These are phyloP conservation scores for Phyllosticta paracitricarpa DNA, from an alignment of 2,329 filamentous ascomycete species.

Conservation along the genomic window DNA sequence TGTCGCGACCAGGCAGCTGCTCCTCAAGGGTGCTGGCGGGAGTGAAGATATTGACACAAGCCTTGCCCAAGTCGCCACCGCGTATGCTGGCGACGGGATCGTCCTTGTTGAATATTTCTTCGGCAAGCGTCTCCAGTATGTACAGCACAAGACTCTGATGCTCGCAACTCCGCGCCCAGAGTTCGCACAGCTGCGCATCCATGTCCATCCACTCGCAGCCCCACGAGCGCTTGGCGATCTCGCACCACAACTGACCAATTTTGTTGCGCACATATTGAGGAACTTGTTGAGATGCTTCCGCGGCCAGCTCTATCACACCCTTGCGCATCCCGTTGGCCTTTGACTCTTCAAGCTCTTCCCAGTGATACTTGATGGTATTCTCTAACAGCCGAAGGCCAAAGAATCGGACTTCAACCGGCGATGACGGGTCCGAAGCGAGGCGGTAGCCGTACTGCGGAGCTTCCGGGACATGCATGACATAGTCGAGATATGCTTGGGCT, in stretches of 20 bases:
- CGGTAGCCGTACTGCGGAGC: constrained; percentile 78
- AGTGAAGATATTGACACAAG: constrained; percentile 89
- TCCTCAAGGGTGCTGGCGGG: constrained; percentile 65
- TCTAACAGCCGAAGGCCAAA: constrained; percentile 90
- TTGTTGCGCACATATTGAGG: constrained; percentile 85
- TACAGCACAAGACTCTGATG: constrained; percentile 83
- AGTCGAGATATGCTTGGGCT: constrained; percentile 77
- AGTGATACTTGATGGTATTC: constrained; percentile 77
- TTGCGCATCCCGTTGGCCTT: constrained; percentile 60
- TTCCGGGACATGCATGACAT: constrained; percentile 67
- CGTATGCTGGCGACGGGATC: constrained; percentile 77
- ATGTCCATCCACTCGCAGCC: constrained; percentile 89
- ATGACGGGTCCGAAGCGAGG: constrained; percentile 64
- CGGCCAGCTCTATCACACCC: constrained; percentile 72
- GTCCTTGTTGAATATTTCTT: constrained; percentile 87
- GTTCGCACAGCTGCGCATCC: constrained; percentile 69
- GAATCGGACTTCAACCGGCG: constrained; percentile 76
- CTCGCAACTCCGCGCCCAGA: constrained; percentile 58
- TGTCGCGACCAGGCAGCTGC: constrained; percentile 63
- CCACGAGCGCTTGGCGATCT: constrained; percentile 89
- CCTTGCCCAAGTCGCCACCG: constrained; percentile 74
- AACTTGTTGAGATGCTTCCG: constrained; percentile 60
- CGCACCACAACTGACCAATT: constrained; percentile 87
- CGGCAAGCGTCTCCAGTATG: constrained; percentile 82
- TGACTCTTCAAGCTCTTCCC: constrained; percentile 59